Percentiles rank a stretch among this genome's conserved stretches.
phyloP scores from a whole-genome alignment of 306 rosid species.

The Prunus fruticosa region DNA sequence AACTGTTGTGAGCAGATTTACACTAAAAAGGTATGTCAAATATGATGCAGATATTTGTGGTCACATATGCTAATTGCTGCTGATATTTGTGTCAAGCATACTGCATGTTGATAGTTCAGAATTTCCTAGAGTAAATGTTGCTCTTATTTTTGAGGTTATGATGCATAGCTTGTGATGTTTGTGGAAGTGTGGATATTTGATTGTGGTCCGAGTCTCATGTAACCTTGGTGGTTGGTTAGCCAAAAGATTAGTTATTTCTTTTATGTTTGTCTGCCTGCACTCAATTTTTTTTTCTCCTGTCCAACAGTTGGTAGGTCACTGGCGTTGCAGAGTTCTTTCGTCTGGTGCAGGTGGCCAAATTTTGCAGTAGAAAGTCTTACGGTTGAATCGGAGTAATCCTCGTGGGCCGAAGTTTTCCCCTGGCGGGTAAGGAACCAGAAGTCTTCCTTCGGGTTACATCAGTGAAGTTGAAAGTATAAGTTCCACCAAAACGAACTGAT shows the following conservation, averaged over 20 bases:
- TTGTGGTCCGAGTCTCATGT: not conserved
- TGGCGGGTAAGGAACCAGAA: not conserved
- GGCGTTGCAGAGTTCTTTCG: not conserved
- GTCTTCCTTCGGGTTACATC: not conserved
- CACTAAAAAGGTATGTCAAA: conserved; percentile 37
- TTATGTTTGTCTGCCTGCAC: not conserved
- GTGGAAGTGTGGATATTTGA: not conserved
- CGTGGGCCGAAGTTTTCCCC: not conserved
- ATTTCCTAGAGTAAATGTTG: not conserved
- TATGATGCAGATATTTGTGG: not conserved
- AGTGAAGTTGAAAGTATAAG: not conserved
- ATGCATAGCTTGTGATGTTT: not conserved
- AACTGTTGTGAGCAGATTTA: conserved; percentile 11
- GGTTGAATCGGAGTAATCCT: not conserved
- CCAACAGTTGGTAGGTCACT: not conserved
- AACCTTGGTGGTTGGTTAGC: not conserved
- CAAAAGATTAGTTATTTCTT: not conserved
- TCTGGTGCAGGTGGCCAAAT: conserved; percentile 18
- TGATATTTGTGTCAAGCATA: not conserved
- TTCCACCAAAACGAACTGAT: not conserved
- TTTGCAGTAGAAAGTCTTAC: conserved; percentile 1
- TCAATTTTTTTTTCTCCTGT: not conserved
- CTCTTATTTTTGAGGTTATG: not conserved
- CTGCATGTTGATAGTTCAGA: not conserved
- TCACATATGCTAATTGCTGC: not conserved